Percentiles rank a stretch among this genome's conserved stretches.
Evolutionary conservation across 2,329 filamentous ascomycete genomes (phyloP).

Genomic region (Fusarium musae): DNA sequence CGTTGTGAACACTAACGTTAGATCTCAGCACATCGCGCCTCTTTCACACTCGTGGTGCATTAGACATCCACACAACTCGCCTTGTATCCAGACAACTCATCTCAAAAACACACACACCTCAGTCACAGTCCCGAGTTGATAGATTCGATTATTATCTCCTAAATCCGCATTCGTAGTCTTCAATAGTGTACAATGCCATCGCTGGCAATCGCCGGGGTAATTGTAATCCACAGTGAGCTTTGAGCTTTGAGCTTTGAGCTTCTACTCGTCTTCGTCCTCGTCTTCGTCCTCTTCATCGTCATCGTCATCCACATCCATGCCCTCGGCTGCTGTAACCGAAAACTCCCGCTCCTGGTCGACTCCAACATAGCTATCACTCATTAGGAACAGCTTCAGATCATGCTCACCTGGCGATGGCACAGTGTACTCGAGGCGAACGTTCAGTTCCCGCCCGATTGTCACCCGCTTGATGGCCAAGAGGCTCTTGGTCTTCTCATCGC

Average conservation of each 20-base stretch:
- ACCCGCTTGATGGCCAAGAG: conserved; percentile 94
- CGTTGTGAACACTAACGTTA: conserved; percentile 24
- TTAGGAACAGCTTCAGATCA: conserved; percentile 89
- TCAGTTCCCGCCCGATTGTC: conserved; percentile 82
- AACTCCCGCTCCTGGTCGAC: conserved; percentile 97
- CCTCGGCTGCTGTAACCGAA: conserved; percentile 84
- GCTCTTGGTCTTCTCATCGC: conserved; percentile 88
- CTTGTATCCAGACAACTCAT: conserved; percentile 46
- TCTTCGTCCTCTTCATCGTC: conserved; percentile 74
- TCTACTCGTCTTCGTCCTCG: conserved; percentile 48
- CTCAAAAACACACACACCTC: conserved; percentile 41
- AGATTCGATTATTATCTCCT: conserved; percentile 42
- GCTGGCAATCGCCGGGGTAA: conserved; percentile 29
- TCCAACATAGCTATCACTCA: conserved; percentile 97
- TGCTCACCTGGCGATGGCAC: conserved; percentile 87
- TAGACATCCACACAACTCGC: conserved; percentile 46
- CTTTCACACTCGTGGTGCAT: conserved; percentile 45
- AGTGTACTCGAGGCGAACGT: conserved; percentile 86
- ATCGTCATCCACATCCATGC: conserved; percentile 93
- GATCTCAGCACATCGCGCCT: conserved; percentile 36
- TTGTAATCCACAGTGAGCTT: conserved; percentile 26
- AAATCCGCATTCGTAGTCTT: conserved; percentile 46
- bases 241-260: conserved; percentile 8
- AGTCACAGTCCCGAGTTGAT: conserved; percentile 29
- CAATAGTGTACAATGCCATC: conserved; percentile 48